Evolutionary conservation across 2,329 filamentous ascomycete genomes (phyloP).

Genomic region (Trichophyton schoenleinii): DNA sequence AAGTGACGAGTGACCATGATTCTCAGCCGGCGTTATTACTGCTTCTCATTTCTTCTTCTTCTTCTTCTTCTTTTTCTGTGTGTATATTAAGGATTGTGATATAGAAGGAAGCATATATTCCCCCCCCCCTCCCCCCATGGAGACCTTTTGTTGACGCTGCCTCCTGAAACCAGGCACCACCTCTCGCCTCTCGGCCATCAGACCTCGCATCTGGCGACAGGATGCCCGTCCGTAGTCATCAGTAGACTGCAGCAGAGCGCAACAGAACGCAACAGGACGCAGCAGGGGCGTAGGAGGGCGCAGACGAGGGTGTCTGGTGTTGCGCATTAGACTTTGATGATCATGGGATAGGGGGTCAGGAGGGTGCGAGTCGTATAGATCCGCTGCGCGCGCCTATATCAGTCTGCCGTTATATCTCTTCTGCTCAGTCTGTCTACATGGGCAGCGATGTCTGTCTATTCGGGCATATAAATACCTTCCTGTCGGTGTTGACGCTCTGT

Average conservation of each 20-base stretch:
- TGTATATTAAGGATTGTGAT: background rate
- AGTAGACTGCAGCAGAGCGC: background rate
- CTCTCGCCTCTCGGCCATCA: background rate
- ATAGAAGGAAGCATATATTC: background rate
- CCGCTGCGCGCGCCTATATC: background rate
- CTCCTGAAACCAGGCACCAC: background rate
- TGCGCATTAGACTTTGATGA: slow-evolving; percentile 1
- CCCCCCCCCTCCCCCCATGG: background rate
- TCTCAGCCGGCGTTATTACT: background rate
- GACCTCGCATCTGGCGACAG: background rate
- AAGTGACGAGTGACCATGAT: background rate
- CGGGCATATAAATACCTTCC: background rate
- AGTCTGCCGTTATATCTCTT: background rate
- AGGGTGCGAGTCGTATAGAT: background rate
- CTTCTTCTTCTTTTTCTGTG: too few relatives aligned
- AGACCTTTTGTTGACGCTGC: too few relatives aligned
- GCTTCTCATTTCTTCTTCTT: too few relatives aligned
- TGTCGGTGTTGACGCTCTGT: background rate
- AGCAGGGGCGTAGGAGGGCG: background rate
- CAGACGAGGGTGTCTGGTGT: background rate
- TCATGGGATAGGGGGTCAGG: slow-evolving; percentile 3
- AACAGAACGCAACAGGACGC: background rate
- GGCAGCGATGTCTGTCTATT: background rate
- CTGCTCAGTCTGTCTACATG: background rate
- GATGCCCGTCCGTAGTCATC: background rate